These are phyloP conservation scores for Rhizopus stolonifer DNA, from an alignment of 371 early-diverging fungal species.

Conservation along the genomic window DNA sequence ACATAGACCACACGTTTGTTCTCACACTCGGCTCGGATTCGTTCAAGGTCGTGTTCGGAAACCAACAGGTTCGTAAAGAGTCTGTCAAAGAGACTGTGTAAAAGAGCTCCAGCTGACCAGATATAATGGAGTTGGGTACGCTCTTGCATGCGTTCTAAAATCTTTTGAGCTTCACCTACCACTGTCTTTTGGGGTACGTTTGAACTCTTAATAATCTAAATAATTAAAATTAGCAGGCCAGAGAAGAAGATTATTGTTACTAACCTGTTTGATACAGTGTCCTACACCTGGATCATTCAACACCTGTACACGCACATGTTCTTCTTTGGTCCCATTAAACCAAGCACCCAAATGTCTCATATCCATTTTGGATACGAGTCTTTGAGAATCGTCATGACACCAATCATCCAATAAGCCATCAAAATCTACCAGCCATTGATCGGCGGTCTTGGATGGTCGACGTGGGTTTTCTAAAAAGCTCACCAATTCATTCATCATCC, in stretches of 20 bases:
- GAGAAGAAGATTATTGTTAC: no score
- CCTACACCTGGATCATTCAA: slow-evolving; percentile 47
- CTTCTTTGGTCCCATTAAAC: slow-evolving; percentile 37
- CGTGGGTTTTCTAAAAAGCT: slow-evolving; percentile 37
- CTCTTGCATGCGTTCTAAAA: slow-evolving; percentile 48
- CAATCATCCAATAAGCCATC: slow-evolving; percentile 54
- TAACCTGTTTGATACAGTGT: slow-evolving; percentile 41
- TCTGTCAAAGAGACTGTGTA: slow-evolving; percentile 41
- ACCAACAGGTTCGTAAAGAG: slow-evolving; percentile 40
- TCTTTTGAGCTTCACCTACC: slow-evolving; percentile 45
- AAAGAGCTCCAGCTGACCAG: slow-evolving; percentile 51
- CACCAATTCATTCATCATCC: slow-evolving; percentile 40
- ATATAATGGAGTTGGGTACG: slow-evolving; percentile 49
- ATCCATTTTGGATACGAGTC: slow-evolving; percentile 31
- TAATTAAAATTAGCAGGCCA: no score
- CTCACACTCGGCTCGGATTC: slow-evolving; percentile 36
- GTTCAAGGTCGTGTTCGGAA: slow-evolving; percentile 25
- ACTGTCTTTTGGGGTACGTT: slow-evolving; percentile 51
- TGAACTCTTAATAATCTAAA: slow-evolving; percentile 43
- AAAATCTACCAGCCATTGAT: slow-evolving; percentile 51
- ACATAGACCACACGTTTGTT: slow-evolving; percentile 51
- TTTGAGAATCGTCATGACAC: slow-evolving; percentile 51
- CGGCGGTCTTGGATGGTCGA: slow-evolving; percentile 24
- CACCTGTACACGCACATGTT: slow-evolving; percentile 41
- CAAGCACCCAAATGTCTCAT: slow-evolving; percentile 40